These are phyloP conservation scores for Secale cereale DNA, from an alignment of 176 grass and related monocot genomes.

Conservation along the genomic window DNA sequence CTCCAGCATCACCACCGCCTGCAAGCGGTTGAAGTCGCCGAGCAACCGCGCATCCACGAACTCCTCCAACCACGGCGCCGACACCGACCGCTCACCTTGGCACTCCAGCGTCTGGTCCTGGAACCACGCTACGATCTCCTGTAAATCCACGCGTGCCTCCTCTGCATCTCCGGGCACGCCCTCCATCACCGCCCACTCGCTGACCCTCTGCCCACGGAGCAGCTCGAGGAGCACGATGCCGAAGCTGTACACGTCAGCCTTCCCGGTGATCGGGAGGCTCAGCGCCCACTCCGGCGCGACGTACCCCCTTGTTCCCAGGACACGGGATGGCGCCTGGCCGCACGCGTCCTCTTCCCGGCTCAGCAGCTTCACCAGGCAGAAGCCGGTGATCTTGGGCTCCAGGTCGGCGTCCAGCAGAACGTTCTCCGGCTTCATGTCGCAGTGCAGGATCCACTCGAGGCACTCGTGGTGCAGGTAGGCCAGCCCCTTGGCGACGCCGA, in stretches of 20 bases:
- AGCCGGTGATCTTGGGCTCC: conserved; percentile 60
- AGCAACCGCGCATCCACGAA: conserved; percentile 29
- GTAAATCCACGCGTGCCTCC: neutral
- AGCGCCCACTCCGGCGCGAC: conserved; percentile 58
- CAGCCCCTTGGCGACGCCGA: conserved; percentile 51
- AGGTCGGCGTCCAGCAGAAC: conserved; percentile 52
- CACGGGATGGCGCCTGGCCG: conserved; percentile 1
- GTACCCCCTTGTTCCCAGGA: conserved; percentile 37
- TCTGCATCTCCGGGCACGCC: neutral
- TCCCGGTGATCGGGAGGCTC: conserved; percentile 48
- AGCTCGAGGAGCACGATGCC: conserved; percentile 43
- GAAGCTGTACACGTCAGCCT: conserved; percentile 54
- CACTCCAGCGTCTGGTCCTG: conserved; percentile 11
- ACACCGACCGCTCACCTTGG: neutral
- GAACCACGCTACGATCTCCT: neutral
- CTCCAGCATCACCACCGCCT: conserved; percentile 39
- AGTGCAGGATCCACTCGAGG: conserved; percentile 72
- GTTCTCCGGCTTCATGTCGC: conserved; percentile 76
- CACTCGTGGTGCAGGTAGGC: conserved; percentile 70
- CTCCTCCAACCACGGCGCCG: conserved; percentile 20
- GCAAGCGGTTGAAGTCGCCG: conserved; percentile 24
- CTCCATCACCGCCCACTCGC: conserved; percentile 4
- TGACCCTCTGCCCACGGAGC: conserved; percentile 32
- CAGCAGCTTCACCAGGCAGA: conserved; percentile 56
- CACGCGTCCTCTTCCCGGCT: conserved; percentile 20